phyloP scores from a whole-genome alignment of 306 rosid genomes.

The Trifolium pratense region DNA sequence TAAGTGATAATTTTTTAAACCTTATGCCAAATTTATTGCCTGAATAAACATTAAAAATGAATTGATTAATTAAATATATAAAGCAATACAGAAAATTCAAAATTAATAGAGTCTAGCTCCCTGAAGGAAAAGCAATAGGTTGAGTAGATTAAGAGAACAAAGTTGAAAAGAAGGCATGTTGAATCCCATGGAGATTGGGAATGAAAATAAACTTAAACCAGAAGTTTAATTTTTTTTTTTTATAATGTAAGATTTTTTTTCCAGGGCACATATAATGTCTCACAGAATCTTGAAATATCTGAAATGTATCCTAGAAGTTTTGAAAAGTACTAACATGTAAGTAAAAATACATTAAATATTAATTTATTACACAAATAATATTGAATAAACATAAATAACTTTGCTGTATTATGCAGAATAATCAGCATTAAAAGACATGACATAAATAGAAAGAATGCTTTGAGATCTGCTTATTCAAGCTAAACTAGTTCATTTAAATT shows the following conservation, averaged over 20 bases:
- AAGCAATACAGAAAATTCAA: conserved; percentile 4
- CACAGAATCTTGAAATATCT: conserved; percentile 16
- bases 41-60: conserved; percentile 16
- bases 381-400: conserved; percentile 3
- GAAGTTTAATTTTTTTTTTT: not conserved
- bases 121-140: conserved; percentile 7
- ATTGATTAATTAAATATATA: conserved; percentile 3
- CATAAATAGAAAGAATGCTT: conserved; percentile 21
- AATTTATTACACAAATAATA: not conserved
- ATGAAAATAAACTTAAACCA: conserved; percentile 23
- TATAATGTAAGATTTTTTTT: conserved; percentile 1
- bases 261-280: not conserved
- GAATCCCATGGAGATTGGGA: conserved; percentile 11
- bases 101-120: conserved; percentile 13
- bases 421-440: conserved; percentile 8
- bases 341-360: not conserved
- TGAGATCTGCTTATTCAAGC: not conserved
- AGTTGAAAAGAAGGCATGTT: not conserved
- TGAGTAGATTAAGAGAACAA: conserved; percentile 27
- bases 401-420: not conserved
- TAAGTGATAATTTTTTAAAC: conserved; percentile 6
- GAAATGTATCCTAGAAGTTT: conserved; percentile 13
- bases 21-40: conserved; percentile 24
- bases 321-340: conserved; percentile 9
- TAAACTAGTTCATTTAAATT: not conserved